Evolutionary conservation across 2,329 filamentous ascomycete species (phyloP).

Genomic region (Penicillium sp.): DNA sequence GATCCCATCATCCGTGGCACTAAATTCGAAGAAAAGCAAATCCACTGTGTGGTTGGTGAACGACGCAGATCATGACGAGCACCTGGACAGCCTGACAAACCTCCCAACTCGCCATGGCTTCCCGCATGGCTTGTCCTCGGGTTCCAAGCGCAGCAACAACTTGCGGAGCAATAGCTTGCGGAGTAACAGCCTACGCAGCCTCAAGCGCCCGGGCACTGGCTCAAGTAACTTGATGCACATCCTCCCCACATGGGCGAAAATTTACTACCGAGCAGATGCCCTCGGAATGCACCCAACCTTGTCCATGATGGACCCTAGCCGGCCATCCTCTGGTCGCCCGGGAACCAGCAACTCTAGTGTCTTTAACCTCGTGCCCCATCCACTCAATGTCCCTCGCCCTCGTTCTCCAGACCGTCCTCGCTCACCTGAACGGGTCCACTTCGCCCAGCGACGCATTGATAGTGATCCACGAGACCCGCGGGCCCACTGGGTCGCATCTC

Average conservation of each 20-base stretch:
- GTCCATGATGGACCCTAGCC: constrained; percentile 33
- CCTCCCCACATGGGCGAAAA: constrained; percentile 52
- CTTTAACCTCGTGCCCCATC: constrained; percentile 32
- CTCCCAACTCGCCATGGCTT: constrained; percentile 36
- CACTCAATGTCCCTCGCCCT: constrained; percentile 27
- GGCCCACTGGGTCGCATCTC: constrained; percentile 41
- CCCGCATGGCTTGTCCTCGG: constrained; percentile 46
- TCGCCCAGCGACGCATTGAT: constrained; percentile 24
- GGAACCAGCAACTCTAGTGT: constrained; percentile 33
- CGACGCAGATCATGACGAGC: constrained; percentile 34
- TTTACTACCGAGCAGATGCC: constrained; percentile 71
- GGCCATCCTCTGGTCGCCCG: constrained; percentile 30
- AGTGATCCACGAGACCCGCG: constrained; percentile 43
- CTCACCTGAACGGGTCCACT: constrained; percentile 11
- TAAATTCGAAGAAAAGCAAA: constrained; percentile 24
- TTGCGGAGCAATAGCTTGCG: constrained; percentile 26
- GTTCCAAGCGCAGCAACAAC: constrained; percentile 37
- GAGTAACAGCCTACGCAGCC: constrained; percentile 38
- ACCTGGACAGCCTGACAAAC: constrained; percentile 37
- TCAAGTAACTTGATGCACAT: constrained; percentile 46
- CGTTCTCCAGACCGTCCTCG: constrained; percentile 15
- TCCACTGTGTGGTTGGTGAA: constrained; percentile 40
- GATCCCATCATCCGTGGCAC: constrained; percentile 23
- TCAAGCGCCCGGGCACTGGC: constrained; percentile 43
- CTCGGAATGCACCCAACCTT: constrained; percentile 51